phyloP scores from a whole-genome alignment of 2,329 filamentous ascomycete genomes.

The Aurifilum marmelostoma region DNA sequence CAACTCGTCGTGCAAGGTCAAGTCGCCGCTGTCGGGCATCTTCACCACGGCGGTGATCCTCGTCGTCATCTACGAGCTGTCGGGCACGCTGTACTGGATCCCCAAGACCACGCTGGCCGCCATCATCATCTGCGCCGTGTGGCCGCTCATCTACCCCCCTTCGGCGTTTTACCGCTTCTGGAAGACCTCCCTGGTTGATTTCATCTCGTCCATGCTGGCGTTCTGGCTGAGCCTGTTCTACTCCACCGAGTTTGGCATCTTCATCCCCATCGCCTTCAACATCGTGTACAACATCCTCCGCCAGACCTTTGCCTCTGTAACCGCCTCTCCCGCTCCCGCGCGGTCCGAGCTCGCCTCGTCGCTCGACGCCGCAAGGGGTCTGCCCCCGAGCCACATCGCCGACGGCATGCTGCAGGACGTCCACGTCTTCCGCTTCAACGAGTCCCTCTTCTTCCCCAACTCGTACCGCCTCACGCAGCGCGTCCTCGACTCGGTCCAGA shows the following conservation, averaged over 20 bases:
- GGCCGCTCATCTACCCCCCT: conserved; percentile 62
- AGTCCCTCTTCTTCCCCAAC: conserved; percentile 65
- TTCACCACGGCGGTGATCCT: conserved; percentile 65
- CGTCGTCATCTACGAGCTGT: conserved; percentile 63
- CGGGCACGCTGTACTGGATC: conserved; percentile 67
- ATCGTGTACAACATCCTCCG: conserved; percentile 63
- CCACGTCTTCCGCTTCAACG: conserved; percentile 59
- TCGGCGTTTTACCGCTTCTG: conserved; percentile 66
- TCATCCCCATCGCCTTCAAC: conserved; percentile 63
- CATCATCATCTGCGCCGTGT: conserved; percentile 69
- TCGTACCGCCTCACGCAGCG: conserved; percentile 55
- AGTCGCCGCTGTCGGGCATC: conserved; percentile 62
- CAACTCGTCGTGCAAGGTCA: conserved; percentile 66
- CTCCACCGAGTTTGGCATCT: conserved; percentile 63
- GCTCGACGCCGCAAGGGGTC: conserved; percentile 33
- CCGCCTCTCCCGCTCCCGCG: conserved; percentile 35
- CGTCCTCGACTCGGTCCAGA: conserved; percentile 55
- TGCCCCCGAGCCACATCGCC: conserved; percentile 40
- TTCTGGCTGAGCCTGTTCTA: conserved; percentile 68
- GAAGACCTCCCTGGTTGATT: conserved; percentile 66
- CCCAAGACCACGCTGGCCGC: conserved; percentile 67
- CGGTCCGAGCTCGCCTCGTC: conserved; percentile 36
- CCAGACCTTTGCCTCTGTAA: conserved; percentile 55
- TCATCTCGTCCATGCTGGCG: conserved; percentile 64
- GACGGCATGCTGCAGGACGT: conserved; percentile 42